Conservation (phyloP, 306 rosid genomes). For the Sphenostylis stenocarpa region DNA sequence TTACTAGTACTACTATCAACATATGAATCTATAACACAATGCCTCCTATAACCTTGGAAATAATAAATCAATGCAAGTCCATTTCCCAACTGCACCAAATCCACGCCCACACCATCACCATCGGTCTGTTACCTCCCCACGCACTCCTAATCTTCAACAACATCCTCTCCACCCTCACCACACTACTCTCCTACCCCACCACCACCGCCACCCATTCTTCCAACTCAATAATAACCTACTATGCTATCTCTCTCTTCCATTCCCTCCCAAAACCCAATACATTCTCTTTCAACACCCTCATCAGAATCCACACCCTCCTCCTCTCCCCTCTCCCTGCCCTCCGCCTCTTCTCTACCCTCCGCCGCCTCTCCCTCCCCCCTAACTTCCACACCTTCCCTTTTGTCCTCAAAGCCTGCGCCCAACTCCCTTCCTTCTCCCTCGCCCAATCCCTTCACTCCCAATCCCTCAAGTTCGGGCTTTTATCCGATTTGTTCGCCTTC, state of each 20-base stretch:
- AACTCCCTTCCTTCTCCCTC: constrained; percentile 33
- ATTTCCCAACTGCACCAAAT: constrained; percentile 52
- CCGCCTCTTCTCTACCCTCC: constrained; percentile 48
- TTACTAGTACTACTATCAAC: too few relatives aligned
- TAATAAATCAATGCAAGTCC: constrained; percentile 51
- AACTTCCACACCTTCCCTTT: constrained; percentile 79
- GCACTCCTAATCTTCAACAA: constrained; percentile 20
- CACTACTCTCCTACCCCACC: constrained; percentile 17
- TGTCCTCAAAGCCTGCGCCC: constrained; percentile 58
- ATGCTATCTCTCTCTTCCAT: constrained; percentile 53
- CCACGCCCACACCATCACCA: constrained; percentile 51
- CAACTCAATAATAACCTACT: constrained; percentile 18
- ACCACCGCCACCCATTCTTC: background rate
- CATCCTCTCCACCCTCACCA: constrained; percentile 48
- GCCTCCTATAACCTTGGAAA: constrained; percentile 10
- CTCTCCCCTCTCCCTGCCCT: constrained; percentile 59
- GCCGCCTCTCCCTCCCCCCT: constrained; percentile 55
- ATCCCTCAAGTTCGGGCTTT: constrained; percentile 52
- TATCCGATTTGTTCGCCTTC: constrained; percentile 39
- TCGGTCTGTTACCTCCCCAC: constrained; percentile 36
- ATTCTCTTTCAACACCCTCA: constrained; percentile 66
- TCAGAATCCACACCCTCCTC: constrained; percentile 60
- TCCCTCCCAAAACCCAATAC: constrained; percentile 61
- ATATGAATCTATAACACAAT: too few relatives aligned
- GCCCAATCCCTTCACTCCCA: constrained; percentile 58